phyloP scores from a whole-genome alignment of 306 rosid genomes.

The Calophaca sinica region DNA sequence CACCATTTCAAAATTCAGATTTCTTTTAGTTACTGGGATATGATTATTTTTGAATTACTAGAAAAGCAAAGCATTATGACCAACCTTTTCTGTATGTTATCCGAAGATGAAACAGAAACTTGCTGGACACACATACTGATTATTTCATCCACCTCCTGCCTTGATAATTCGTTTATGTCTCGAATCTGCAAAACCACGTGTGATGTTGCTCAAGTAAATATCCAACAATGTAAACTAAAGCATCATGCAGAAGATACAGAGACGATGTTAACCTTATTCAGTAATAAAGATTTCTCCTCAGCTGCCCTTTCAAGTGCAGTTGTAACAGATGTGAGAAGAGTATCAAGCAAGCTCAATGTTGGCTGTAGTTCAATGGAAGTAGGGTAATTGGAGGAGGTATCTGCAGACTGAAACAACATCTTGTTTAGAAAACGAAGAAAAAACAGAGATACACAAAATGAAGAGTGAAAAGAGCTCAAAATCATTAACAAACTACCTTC shows the following conservation, averaged over 20 bases:
- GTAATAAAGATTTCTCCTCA: slow-evolving; percentile 79
- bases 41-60: slow-evolving; percentile 2
- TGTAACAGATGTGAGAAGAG: slow-evolving; percentile 72
- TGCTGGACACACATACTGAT: slow-evolving; percentile 68
- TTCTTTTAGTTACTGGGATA: slow-evolving; percentile 4
- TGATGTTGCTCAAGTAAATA: neutral
- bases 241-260: slow-evolving; percentile 1
- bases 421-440: neutral
- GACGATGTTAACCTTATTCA: slow-evolving; percentile 69
- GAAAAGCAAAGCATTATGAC: slow-evolving; percentile 17
- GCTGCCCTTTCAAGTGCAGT: slow-evolving; percentile 85
- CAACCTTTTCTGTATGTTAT: slow-evolving; percentile 84
- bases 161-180: slow-evolving; percentile 88
- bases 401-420: slow-evolving; percentile 61
- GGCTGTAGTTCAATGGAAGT: slow-evolving; percentile 68
- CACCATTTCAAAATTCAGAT: neutral
- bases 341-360: slow-evolving; percentile 71
- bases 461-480: slow-evolving; percentile 5
- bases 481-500: slow-evolving; percentile 29
- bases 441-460: slow-evolving; percentile 21
- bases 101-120: slow-evolving; percentile 72
- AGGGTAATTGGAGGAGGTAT: slow-evolving; percentile 57
- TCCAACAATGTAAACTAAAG: neutral
- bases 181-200: slow-evolving; percentile 63
- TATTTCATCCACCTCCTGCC: slow-evolving; percentile 95